These are phyloP conservation scores for Ogataea chonburiensis DNA, from an alignment of 805 yeast species.

Conservation along the genomic window DNA sequence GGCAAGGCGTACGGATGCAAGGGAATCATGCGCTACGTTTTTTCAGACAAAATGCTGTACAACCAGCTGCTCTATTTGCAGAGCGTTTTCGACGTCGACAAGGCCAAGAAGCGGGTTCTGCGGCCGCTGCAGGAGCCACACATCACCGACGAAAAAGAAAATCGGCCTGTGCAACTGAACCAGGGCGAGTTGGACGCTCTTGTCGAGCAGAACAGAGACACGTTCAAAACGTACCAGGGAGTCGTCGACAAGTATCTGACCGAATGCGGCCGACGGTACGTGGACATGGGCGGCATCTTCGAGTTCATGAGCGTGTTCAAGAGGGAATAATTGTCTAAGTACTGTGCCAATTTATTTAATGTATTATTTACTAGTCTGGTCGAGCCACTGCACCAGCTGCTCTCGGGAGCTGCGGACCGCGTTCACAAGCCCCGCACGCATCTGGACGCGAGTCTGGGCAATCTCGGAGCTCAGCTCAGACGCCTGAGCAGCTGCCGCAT, in stretches of 20 bases:
- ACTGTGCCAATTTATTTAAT: too few species aligned
- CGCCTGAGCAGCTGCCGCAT: slow-evolving; percentile 6
- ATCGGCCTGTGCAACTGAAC: slow-evolving; percentile 28
- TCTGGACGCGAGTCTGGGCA: slow-evolving; percentile 4
- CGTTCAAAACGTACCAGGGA: slow-evolving; percentile 51
- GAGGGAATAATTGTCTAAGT: slow-evolving; percentile 7
- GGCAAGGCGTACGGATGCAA: slow-evolving; percentile 66
- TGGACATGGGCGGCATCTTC: slow-evolving; percentile 80
- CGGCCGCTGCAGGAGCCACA: slow-evolving; percentile 47
- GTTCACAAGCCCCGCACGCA: slow-evolving; percentile 3
- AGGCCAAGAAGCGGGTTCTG: slow-evolving; percentile 57
- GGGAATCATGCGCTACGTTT: slow-evolving; percentile 78
- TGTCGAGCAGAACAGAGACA: slow-evolving; percentile 72
- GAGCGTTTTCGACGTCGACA: slow-evolving; percentile 77
- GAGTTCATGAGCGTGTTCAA: slow-evolving; percentile 27
- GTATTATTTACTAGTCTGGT: too few species aligned
- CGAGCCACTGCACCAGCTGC: slow-evolving; percentile 7
- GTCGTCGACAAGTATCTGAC: slow-evolving; percentile 71
- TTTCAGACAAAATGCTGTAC: slow-evolving; percentile 76
- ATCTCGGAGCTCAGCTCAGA: slow-evolving; percentile 3
- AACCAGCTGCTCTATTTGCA: slow-evolving; percentile 80
- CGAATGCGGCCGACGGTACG: slow-evolving; percentile 87
- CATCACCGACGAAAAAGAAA: slow-evolving; percentile 21
- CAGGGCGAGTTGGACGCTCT: slow-evolving; percentile 66
- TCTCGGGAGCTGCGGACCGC: slow-evolving; percentile 11